Conservation (phyloP, 805 yeast genomes). For the Jamesozyma hellenica region DNA sequence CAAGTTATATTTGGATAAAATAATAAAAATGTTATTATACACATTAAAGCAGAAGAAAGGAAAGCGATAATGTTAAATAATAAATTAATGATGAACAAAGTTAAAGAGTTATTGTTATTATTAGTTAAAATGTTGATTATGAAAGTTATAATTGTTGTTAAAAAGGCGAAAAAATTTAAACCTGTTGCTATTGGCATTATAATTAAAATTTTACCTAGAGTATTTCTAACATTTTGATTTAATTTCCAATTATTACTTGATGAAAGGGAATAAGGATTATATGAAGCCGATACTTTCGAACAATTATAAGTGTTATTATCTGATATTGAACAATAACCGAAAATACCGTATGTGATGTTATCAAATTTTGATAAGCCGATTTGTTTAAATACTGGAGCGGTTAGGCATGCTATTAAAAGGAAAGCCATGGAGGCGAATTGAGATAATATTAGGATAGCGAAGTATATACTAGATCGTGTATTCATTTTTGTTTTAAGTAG, state of each 20-base stretch:
- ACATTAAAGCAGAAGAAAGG: conserved; percentile 42
- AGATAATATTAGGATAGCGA: conserved; percentile 35
- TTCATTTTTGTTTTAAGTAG: too few species aligned
- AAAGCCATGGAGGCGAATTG: conserved; percentile 50
- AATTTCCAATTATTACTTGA: conserved; percentile 40
- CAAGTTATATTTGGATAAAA: conserved; percentile 59
- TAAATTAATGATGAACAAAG: conserved; percentile 35
- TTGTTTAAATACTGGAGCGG: conserved; percentile 46
- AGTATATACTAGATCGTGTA: conserved; percentile 11
- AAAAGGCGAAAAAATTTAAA: conserved; percentile 39
- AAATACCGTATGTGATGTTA: conserved; percentile 45
- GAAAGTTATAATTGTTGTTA: conserved; percentile 30
- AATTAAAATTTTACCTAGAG: conserved; percentile 45
- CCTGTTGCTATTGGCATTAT: conserved; percentile 62
- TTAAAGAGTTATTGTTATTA: conserved; percentile 11
- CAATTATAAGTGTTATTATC: conserved; percentile 27
- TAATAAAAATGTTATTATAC: conserved; percentile 45
- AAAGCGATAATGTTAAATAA: conserved; percentile 41
- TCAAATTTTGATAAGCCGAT: conserved; percentile 42
- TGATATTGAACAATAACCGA: conserved; percentile 47
- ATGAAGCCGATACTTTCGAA: conserved; percentile 37
- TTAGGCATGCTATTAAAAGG: conserved; percentile 48
- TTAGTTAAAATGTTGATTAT: conserved; percentile 20
- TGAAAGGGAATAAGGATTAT: conserved; percentile 29
- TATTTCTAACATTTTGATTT: conserved; percentile 36